phyloP scores from a whole-genome alignment of 73 alveolate genomes.

The Paramecium tetraurelia region DNA sequence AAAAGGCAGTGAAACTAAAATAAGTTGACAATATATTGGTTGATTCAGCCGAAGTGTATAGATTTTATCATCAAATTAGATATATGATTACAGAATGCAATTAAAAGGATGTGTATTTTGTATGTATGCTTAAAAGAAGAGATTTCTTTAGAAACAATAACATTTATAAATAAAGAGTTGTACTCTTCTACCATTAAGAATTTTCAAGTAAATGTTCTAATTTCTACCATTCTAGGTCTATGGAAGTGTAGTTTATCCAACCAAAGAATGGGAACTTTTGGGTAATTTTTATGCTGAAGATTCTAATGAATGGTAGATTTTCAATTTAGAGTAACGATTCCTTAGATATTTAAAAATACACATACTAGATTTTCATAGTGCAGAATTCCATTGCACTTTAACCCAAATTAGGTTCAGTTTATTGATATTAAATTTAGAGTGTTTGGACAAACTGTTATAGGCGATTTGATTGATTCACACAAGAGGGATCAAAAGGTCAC shows the following conservation, averaged over 20 bases:
- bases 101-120: not conserved
- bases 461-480: slow-evolving; percentile 1
- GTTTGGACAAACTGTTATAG: not conserved
- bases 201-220: not conserved
- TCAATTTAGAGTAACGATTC: not conserved
- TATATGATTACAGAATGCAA: slow-evolving; percentile 19
- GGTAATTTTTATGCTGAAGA: slow-evolving; percentile 22
- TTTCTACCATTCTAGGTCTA: not conserved
- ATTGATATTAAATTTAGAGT: not conserved
- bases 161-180: not conserved
- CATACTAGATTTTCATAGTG: not conserved
- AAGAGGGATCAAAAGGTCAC: not conserved
- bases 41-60: no score
- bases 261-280: slow-evolving; percentile 20
- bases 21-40: no score
- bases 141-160: not conserved
- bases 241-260: slow-evolving; percentile 21
- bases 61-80: not conserved
- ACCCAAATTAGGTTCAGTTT: not conserved
- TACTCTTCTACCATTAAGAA: slow-evolving; percentile 10
- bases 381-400: not conserved
- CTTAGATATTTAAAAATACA: slow-evolving; percentile 1
- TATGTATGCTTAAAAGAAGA: slow-evolving; percentile 20
- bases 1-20: no score
- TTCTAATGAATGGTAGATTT: not conserved